Conservation (phyloP, 2,329 filamentous ascomycete genomes). For the Ceratocystiopsis sp. region DNA sequence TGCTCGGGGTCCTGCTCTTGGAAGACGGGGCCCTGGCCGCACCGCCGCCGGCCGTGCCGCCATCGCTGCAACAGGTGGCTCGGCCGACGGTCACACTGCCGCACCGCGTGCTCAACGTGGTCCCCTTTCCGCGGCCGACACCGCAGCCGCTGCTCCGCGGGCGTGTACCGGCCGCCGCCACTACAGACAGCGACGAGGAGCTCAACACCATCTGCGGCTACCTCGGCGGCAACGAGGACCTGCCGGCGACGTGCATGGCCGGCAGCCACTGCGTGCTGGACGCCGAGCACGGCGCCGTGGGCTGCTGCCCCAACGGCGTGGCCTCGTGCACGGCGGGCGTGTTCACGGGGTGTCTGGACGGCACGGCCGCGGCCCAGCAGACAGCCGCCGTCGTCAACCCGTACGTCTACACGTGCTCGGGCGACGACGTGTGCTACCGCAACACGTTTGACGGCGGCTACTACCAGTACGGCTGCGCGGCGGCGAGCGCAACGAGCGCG, state of each 20-base stretch:
- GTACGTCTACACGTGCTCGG: slow-evolving; percentile 38
- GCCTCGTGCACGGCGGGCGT: slow-evolving; percentile 35
- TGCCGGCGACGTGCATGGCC: slow-evolving; percentile 38
- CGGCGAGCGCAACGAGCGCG: slow-evolving; percentile 25
- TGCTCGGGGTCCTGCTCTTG: no score
- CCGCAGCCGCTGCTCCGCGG: slow-evolving; percentile 17
- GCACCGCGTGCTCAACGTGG: slow-evolving; percentile 15
- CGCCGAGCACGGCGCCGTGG: slow-evolving; percentile 13
- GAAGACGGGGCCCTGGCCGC: no score
- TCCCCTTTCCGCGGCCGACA: slow-evolving; percentile 22
- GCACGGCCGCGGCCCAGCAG: slow-evolving; percentile 29
- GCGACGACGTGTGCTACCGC: slow-evolving; percentile 33
- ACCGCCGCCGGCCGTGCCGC: slow-evolving; percentile 2
- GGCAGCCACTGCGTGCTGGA: slow-evolving; percentile 43
- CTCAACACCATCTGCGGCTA: slow-evolving; percentile 40
- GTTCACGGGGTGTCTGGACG: slow-evolving; percentile 40
- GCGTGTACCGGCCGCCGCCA: slow-evolving; percentile 1
- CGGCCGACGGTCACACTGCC: slow-evolving; percentile 13
- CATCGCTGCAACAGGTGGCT: slow-evolving; percentile 12
- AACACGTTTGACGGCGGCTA: slow-evolving; percentile 38
- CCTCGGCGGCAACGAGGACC: slow-evolving; percentile 30
- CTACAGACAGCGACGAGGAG: slow-evolving; percentile 18
- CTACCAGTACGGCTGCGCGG: slow-evolving; percentile 35
- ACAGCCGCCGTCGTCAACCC: slow-evolving; percentile 30
- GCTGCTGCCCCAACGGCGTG: slow-evolving; percentile 30